phyloP scores from a whole-genome alignment of 2,329 filamentous ascomycete species.

The Aspergillus chevalieri region DNA sequence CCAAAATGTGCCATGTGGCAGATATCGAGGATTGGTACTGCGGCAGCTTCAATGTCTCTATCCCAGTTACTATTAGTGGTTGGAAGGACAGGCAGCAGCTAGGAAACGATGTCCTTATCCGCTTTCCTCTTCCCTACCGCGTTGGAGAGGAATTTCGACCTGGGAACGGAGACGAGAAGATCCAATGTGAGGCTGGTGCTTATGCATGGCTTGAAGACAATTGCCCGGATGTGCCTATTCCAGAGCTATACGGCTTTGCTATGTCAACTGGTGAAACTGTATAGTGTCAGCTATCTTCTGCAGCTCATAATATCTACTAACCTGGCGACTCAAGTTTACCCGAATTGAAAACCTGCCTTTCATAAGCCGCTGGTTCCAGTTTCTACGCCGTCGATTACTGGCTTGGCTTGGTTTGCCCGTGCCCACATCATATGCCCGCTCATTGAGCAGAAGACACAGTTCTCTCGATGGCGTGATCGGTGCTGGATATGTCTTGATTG shows the following conservation, averaged over 20 bases:
- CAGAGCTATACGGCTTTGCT: slow-evolving; percentile 20
- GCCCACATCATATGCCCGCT: slow-evolving; percentile 2
- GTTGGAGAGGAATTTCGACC: slow-evolving; percentile 16
- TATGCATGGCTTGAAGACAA: slow-evolving; percentile 24
- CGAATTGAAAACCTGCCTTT: slow-evolving; percentile 5
- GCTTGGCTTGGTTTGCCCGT: slow-evolving; percentile 3
- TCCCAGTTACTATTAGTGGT: slow-evolving; percentile 12
- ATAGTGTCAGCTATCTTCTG: neutral
- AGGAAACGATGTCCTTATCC: slow-evolving; percentile 10
- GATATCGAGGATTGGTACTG: slow-evolving; percentile 13
- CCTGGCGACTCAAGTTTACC: slow-evolving; percentile 3
- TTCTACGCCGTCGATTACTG: slow-evolving; percentile 3
- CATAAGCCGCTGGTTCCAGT: slow-evolving; percentile 2
- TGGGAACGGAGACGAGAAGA: slow-evolving; percentile 24
- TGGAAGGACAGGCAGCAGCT: neutral
- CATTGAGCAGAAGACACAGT: too few relatives aligned
- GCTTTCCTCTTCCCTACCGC: slow-evolving; percentile 19
- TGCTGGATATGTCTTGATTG: slow-evolving; percentile 15
- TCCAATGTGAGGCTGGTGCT: slow-evolving; percentile 21
- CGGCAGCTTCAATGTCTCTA: slow-evolving; percentile 20
- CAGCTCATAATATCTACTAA: neutral
- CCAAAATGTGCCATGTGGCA: neutral
- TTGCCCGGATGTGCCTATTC: slow-evolving; percentile 20
- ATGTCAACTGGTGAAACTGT: slow-evolving; percentile 18
- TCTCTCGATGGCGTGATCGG: neutral